Percentiles rank a stretch among this genome's conserved stretches.
phyloP scores from a whole-genome alignment of 2,329 filamentous ascomycete genomes.

The Monosporascus cannonballus region DNA sequence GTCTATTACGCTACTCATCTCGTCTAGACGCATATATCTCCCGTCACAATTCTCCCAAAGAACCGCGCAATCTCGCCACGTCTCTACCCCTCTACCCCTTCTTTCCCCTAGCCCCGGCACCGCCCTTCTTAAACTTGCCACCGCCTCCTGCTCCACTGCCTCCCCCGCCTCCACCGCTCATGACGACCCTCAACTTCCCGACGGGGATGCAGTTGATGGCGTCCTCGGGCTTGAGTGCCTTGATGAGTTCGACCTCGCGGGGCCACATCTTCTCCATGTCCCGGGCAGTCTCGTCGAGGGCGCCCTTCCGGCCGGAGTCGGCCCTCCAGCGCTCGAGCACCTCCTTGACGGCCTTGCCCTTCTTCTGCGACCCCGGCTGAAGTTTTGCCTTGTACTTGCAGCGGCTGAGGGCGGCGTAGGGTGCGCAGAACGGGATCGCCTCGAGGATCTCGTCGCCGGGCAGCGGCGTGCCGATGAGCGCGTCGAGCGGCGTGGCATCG shows the following conservation, averaged over 20 bases:
- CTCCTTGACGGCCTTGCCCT: conserved; percentile 90
- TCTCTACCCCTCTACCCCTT: conserved; percentile 29
- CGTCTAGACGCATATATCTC: too few species aligned
- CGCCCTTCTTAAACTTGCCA: conserved; percentile 28
- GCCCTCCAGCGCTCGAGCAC: conserved; percentile 74
- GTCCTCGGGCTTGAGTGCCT: conserved; percentile 74
- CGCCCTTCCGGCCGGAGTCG: conserved; percentile 48
- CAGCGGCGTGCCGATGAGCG: conserved; percentile 70
- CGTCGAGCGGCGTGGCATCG: conserved; percentile 52
- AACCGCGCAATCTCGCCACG: too few species aligned
- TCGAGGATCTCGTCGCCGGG: conserved; percentile 78
- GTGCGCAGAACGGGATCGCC: conserved; percentile 57
- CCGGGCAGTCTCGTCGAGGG: conserved; percentile 52
- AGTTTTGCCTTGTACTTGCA: conserved; percentile 95
- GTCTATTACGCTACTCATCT: too few species aligned
- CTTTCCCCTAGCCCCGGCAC: conserved; percentile 34
- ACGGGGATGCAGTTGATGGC: conserved; percentile 76
- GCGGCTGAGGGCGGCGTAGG: conserved; percentile 56
- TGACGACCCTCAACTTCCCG: conserved; percentile 73
- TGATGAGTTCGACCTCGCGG: conserved; percentile 77
- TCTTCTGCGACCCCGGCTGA: conserved; percentile 84
- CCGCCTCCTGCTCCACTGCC: conserved; percentile 34
- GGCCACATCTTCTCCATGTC: conserved; percentile 78
- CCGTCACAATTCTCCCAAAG: too few species aligned
- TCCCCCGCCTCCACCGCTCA: conserved; percentile 50